These are phyloP conservation scores for Alternaria ethzedia DNA, from an alignment of 2,329 filamentous ascomycete genomes.

Conservation along the genomic window DNA sequence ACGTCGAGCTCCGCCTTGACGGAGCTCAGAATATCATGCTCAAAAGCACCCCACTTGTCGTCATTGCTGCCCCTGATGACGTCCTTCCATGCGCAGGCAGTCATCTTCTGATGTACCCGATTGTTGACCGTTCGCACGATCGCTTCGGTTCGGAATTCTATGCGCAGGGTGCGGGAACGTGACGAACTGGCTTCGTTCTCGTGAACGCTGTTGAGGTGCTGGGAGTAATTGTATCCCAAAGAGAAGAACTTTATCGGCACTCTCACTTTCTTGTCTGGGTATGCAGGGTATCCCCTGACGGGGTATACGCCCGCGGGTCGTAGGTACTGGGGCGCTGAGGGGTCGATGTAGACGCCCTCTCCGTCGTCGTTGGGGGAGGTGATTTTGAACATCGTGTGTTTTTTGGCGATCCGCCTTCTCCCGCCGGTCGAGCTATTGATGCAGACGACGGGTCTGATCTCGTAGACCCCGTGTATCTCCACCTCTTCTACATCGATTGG, in stretches of 20 bases:
- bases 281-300: neutral
- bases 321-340: neutral
- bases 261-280: neutral
- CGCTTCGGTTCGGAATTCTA: neutral
- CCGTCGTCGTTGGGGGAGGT: neutral
- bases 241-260: neutral
- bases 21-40: neutral
- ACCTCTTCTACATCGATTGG: neutral
- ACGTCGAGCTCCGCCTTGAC: neutral
- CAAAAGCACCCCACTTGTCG: neutral
- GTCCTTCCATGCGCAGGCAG: neutral
- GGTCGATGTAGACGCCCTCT: neutral
- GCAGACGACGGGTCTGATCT: neutral
- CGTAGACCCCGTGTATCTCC: neutral
- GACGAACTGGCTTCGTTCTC: neutral
- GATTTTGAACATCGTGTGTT: neutral
- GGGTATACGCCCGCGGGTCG: neutral
- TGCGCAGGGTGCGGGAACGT: neutral
- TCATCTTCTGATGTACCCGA: neutral
- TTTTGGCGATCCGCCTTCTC: neutral
- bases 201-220: neutral
- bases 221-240: neutral
- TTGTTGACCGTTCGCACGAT: neutral
- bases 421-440: neutral
- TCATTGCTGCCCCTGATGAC: neutral